These are phyloP conservation scores for Solanum appendiculatum DNA, from an alignment of 257 asterid species.

Conservation along the genomic window DNA sequence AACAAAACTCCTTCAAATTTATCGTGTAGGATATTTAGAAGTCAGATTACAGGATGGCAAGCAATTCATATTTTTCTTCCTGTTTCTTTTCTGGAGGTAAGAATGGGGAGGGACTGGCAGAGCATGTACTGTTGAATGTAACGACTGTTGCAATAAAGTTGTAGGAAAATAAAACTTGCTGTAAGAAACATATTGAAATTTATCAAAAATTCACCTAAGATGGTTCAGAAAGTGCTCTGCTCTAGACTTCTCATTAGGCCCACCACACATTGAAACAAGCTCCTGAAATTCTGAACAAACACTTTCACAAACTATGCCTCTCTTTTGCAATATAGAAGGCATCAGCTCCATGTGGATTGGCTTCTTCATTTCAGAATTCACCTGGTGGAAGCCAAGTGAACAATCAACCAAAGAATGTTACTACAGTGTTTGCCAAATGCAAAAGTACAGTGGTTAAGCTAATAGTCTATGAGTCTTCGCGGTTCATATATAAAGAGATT, in stretches of 20 bases:
- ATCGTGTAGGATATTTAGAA: not conserved
- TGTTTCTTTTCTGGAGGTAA: not conserved
- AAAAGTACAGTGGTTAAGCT: not conserved
- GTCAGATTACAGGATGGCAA: not conserved
- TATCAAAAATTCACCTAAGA: constrained; percentile 49
- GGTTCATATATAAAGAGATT: not conserved
- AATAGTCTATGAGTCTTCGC: not conserved
- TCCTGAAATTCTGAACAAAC: constrained; percentile 66
- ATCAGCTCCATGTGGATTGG: constrained; percentile 53
- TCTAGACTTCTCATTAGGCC: constrained; percentile 74
- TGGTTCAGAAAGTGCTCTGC: constrained; percentile 54
- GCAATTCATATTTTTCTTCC: not conserved
- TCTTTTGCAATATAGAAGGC: constrained; percentile 36
- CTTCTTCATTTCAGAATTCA: constrained; percentile 49
- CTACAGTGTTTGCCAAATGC: not conserved
- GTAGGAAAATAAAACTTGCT: not conserved
- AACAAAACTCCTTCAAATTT: not conserved
- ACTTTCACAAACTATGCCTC: constrained; percentile 77
- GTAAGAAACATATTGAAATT: not conserved
- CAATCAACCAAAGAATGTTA: not conserved
- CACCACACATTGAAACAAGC: constrained; percentile 83
- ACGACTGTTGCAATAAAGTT: not conserved
- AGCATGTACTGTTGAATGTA: not conserved
- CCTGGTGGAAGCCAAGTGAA: constrained; percentile 28
- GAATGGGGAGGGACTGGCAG: not conserved